These are phyloP conservation scores for Pseudocercospora macadamiae DNA, from an alignment of 2,329 filamentous ascomycete genomes.

Conservation along the genomic window DNA sequence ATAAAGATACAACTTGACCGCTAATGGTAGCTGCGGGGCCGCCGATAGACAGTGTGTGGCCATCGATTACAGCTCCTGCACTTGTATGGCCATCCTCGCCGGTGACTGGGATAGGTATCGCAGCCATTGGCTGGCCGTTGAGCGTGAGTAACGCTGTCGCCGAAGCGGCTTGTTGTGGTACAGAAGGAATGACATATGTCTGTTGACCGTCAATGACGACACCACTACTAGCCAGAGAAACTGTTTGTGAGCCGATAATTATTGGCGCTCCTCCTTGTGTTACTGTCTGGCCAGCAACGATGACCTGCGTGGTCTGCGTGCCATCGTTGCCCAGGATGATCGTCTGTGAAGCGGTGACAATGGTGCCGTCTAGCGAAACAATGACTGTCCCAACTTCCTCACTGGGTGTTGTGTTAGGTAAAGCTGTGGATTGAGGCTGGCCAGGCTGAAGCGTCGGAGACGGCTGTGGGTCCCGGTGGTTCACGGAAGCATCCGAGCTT, in stretches of 20 bases:
- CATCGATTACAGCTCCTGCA: not conserved
- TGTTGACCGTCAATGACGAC: not conserved
- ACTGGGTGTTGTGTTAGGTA: not conserved
- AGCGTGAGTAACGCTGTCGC: not conserved
- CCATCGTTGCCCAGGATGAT: not conserved
- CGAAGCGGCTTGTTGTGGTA: not conserved
- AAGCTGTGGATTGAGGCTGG: not conserved
- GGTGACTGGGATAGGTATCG: not conserved
- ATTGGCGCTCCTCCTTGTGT: not conserved
- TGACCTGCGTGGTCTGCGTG: not conserved
- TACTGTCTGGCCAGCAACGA: not conserved
- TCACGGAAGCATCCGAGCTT: no score
- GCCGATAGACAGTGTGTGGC: slow-evolving; percentile 1
- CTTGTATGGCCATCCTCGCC: not conserved
- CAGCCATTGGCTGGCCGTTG: not conserved
- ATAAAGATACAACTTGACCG: not conserved
- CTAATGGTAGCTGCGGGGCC: slow-evolving; percentile 1
- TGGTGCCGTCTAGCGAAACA: not conserved
- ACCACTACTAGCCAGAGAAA: not conserved
- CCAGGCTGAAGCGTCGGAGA: no score
- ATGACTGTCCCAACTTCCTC: not conserved
- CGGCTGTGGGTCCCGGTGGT: no score
- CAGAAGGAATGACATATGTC: not conserved
- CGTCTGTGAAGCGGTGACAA: not conserved
- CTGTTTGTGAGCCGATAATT: not conserved